These are phyloP conservation scores for Beta macrorhiza DNA, from an alignment of 179 eudicot genomes.

Conservation along the genomic window DNA sequence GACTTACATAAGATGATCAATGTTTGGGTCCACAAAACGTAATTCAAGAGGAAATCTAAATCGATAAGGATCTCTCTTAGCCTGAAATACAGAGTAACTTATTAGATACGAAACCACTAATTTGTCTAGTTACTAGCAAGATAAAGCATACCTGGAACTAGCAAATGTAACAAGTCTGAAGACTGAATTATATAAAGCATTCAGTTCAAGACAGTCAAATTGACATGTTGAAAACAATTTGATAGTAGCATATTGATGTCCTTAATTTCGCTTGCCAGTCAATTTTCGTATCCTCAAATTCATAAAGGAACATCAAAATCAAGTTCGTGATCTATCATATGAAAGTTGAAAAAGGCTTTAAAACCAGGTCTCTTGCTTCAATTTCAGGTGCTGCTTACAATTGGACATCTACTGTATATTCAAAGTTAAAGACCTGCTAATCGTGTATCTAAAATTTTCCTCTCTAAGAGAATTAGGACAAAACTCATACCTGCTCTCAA, in stretches of 20 bases:
- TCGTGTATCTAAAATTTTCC: background rate
- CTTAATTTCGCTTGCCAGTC: constrained; percentile 4
- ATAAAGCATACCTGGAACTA: background rate
- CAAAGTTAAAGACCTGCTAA: background rate
- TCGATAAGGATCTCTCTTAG: constrained; percentile 96
- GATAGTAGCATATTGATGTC: background rate
- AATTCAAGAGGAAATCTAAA: constrained; percentile 93
- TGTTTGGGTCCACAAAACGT: constrained; percentile 93
- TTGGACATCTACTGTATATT: background rate
- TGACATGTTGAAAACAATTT: background rate
- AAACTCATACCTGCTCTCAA: background rate
- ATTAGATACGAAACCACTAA: constrained; percentile 15
- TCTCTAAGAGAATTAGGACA: background rate
- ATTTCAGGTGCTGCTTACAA: background rate
- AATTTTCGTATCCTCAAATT: background rate
- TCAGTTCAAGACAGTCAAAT: background rate
- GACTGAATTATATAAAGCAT: background rate
- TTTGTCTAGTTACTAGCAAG: background rate
- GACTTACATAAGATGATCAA: constrained; percentile 89
- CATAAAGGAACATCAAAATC: background rate
- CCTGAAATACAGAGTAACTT: constrained; percentile 54
- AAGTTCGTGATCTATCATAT: background rate
- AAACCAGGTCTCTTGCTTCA: background rate
- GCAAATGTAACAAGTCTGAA: background rate
- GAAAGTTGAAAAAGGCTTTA: background rate